Conservation (phyloP, 1,284 basidiomycete genomes). For the Takashimella tepidaria region DNA sequence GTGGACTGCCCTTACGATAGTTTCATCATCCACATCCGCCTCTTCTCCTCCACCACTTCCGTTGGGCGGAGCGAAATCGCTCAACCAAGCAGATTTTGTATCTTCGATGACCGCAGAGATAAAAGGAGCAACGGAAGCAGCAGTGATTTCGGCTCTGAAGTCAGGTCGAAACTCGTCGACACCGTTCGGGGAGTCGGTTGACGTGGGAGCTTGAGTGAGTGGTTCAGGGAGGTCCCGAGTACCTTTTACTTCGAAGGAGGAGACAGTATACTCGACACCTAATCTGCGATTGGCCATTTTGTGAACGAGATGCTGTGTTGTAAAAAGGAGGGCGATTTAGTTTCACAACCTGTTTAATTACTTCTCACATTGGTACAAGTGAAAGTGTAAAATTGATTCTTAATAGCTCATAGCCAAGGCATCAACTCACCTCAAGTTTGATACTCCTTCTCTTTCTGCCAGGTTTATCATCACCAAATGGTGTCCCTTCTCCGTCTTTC, state of each 20-base stretch:
- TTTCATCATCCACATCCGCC: constrained; percentile 27
- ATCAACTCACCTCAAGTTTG: constrained; percentile 37
- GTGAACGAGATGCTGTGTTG: constrained; percentile 44
- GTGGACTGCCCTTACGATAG: constrained; percentile 35
- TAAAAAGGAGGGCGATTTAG: no score
- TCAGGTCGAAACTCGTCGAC: constrained; percentile 40
- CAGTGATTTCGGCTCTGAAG: constrained; percentile 27
- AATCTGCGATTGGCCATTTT: constrained; percentile 44
- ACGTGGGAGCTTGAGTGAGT: constrained; percentile 16
- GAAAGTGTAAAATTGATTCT: no score
- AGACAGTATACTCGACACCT: constrained; percentile 39
- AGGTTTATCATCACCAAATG: constrained; percentile 11
- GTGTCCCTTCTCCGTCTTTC: constrained; percentile 3
- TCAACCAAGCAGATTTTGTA: constrained; percentile 25
- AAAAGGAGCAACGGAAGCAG: constrained; percentile 27
- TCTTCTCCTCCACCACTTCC: constrained; percentile 13
- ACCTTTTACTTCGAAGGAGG: constrained; percentile 32
- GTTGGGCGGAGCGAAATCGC: constrained; percentile 8
- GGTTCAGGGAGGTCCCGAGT: constrained; percentile 35
- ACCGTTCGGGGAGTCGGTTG: constrained; percentile 26
- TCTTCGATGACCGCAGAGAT: constrained; percentile 35
- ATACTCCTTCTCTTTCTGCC: constrained; percentile 37
- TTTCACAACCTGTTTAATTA: no score
- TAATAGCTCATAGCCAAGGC: no score
- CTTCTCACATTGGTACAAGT: no score